Base-by-base conservation (phyloP, 2,329 filamentous ascomycete species). In the Exophiala spinifera region DNA sequence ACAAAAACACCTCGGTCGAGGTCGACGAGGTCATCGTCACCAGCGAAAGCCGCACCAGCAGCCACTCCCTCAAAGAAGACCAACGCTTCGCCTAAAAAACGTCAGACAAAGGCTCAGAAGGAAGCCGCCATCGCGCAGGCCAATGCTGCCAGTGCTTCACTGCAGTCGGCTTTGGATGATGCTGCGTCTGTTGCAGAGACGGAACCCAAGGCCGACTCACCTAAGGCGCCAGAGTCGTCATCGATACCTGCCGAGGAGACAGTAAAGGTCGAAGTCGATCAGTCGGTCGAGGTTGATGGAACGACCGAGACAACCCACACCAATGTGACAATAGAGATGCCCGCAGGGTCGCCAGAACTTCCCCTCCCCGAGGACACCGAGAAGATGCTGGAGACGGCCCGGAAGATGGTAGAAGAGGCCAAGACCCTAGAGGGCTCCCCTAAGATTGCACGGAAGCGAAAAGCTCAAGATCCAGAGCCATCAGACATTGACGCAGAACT, bases 311-410 rank as follows among this genome's bases (percentile, higher is more conserved):
- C 82, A 1, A 87, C 85, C 52, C 83, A 83, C 62, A 91, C 87
- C 5, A 84, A 85, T 44, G 84, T 92, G 46, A 86, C 87, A 58
- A 78, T 94, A 10, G 87, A 94, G 61, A 79, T 94, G 66, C 88
- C 91, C 3, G 78, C 83, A 8, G 81, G 80, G 49, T 76, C 79
- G 43, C 76, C 83, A 0, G 83, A 89, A 57, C 79, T 91, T 7
- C 86, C 88, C 0, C 82, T 85, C 11, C 84, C 89, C 0, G 87
- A 91, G 60, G 88, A 94, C 64, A 86, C 91, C 1, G 81, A 87
- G 53, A 82, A 85, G 51, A 91, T 96, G 87, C 86, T 97, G 55
- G 85, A 85, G 23, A 85, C 89, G 65, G 94, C 94, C 28, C 90
- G 87, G 74, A 83, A 86, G 63, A 96, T 96, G 89, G 91, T 96